Base-by-base conservation (phyloP, 257 asterid genomes). In the Gynochthodes officinalis region DNA sequence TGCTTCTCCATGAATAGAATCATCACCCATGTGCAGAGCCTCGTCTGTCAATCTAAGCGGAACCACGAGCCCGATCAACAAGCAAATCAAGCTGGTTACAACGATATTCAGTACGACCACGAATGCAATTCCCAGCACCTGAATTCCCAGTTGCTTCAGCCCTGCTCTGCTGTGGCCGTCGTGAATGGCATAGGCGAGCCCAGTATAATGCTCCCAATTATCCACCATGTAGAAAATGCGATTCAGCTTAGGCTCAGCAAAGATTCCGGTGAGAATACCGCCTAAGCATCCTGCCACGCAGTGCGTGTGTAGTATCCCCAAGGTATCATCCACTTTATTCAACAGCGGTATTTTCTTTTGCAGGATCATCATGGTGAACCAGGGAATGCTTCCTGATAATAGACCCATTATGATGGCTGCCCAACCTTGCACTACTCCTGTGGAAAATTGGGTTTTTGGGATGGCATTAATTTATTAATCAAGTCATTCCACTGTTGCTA, bases 381-480 rank as follows among this genome's bases (percentile, higher is more conserved):
- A 91, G 1, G 97, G 96, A 44, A 91, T 86, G 70, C 83, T 71
- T 43, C 97, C 97, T 0, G 95, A 88, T 64, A 88, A n/a, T 10
- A 86, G 0, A 12, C 96, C 97, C 97, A 91, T 91, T 44, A 89
- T 27, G 13, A 91, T 83, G 55, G 96, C 97, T 23, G 93, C 96
- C 97, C 97, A 89, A 0, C 97, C 95, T 42, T 91, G 97, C 28
- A 91, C 97, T 16, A 89, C 86, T 0, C 97, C 96, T 82, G 81
- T 48, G 65, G 40, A 55, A 27, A 10, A 42, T n/a, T n/a, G n/a
- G n/a, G n/a, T n/a, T n/a, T n/a, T n/a, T n/a, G n/a, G n/a, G n/a
- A n/a, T n/a, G n/a, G n/a, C n/a, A n/a, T n/a, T n/a, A n/a, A n/a
- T n/a, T n/a, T n/a, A n/a, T n/a, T n/a, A n/a, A n/a, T n/a, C n/a